These are phyloP conservation scores for Ustulina deusta DNA, from an alignment of 2,329 filamentous ascomycete genomes.

Conservation along the genomic window DNA sequence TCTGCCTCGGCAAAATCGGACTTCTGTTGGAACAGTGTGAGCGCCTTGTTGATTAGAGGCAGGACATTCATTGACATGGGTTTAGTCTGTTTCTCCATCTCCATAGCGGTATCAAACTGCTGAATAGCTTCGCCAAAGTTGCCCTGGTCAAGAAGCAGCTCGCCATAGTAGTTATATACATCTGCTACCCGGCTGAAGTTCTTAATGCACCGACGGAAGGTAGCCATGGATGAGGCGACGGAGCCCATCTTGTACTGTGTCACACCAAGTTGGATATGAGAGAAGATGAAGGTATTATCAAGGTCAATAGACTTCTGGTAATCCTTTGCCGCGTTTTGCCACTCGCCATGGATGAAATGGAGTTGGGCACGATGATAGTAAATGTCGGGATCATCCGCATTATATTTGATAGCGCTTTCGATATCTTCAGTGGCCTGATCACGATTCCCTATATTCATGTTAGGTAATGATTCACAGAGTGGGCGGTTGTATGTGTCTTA, in stretches of 20 bases:
- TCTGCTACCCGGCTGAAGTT: conserved; percentile 97
- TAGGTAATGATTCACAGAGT: conserved; percentile 4
- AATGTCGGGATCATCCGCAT: conserved; percentile 92
- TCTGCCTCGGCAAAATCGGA: conserved; percentile 95
- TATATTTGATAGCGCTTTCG: conserved; percentile 83
- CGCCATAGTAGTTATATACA: conserved; percentile 99
- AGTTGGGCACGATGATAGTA: conserved; percentile 99
- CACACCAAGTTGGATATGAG: conserved; percentile 98
- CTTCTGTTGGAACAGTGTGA: conserved; percentile 98
- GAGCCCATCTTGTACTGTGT: conserved; percentile 99
- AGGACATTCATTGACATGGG: conserved; percentile 97
- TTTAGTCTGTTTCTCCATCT: conserved; percentile 96
- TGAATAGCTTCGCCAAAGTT: conserved; percentile 96
- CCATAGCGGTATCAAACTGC: conserved; percentile 98
- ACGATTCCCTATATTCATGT: conserved; percentile 72
- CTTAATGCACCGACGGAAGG: conserved; percentile 97
- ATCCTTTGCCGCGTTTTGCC: conserved; percentile 93
- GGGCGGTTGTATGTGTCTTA: conserved; percentile 55
- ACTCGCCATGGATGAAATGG: conserved; percentile 96
- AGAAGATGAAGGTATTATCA: conserved; percentile 97
- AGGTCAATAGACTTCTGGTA: conserved; percentile 99
- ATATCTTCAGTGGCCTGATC: conserved; percentile 92
- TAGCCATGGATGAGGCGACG: conserved; percentile 97
- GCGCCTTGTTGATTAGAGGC: conserved; percentile 97
- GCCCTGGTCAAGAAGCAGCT: conserved; percentile 94